Conservation (phyloP, 352 stramenopile genomes). For the Thraustochytrium striatum region DNA sequence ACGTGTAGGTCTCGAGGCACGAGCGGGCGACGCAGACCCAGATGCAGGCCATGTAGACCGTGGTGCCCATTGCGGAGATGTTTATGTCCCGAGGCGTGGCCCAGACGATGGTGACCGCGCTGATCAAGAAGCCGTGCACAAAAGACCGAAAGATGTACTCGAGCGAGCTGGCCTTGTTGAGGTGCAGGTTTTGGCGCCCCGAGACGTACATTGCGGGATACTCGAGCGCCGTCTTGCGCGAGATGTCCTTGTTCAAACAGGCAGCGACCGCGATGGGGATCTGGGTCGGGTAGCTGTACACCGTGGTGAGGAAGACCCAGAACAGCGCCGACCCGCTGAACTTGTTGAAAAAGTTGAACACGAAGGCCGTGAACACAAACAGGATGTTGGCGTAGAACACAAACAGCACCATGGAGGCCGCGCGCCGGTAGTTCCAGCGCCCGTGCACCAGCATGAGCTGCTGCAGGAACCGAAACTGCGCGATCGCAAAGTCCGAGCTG, state of each 20-base stretch:
- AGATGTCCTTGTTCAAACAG: conserved; percentile 73
- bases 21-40: conserved; percentile 79
- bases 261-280: conserved; percentile 80
- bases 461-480: conserved; percentile 92
- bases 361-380: conserved; percentile 83
- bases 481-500: conserved; percentile 93
- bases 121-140: conserved; percentile 60
- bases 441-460: conserved; percentile 93
- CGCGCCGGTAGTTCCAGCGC: conserved; percentile 95
- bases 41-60: conserved; percentile 86
- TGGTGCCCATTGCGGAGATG: conserved; percentile 86
- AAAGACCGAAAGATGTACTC: conserved; percentile 70
- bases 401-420: conserved; percentile 90
- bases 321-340: conserved; percentile 81
- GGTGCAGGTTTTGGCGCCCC: conserved; percentile 70
- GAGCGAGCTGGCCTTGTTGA: conserved; percentile 70
- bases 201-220: conserved; percentile 74
- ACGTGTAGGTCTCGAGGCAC: conserved; percentile 49
- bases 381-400: conserved; percentile 99
- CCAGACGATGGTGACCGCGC: conserved; percentile 68
- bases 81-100: conserved; percentile 61
- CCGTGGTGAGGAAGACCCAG: conserved; percentile 64
- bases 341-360: conserved; percentile 84
- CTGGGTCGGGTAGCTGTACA: conserved; percentile 92
- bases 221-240: conserved; percentile 63